These are phyloP conservation scores for Didymellaceae sp. DNA, from an alignment of 2,329 filamentous ascomycete species.

Conservation along the genomic window DNA sequence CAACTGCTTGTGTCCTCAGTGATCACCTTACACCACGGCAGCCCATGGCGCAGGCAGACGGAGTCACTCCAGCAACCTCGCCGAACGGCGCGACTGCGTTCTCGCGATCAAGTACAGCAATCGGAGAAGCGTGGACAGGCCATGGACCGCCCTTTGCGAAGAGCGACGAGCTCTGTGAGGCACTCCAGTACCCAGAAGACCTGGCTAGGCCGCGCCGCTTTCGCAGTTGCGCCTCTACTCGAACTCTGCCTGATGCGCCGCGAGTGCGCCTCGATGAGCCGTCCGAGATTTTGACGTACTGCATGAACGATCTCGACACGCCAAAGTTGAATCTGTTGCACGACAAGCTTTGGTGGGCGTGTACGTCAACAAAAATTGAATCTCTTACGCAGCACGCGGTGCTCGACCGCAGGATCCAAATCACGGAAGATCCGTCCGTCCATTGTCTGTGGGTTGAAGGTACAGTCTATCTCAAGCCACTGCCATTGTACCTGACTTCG, in stretches of 20 bases:
- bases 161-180: conserved; percentile 20
- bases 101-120: conserved; percentile 16
- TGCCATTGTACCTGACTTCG: conserved; percentile 16
- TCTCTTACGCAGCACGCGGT: conserved; percentile 25
- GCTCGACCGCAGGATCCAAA: conserved; percentile 21
- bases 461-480: neutral
- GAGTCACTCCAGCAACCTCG: conserved; percentile 17
- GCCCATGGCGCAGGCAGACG: conserved; percentile 16
- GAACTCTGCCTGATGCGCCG: neutral
- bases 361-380: conserved; percentile 2
- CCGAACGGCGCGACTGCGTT: conserved; percentile 15
- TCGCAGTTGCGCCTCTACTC: conserved; percentile 1
- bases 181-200: conserved; percentile 16
- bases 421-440: conserved; percentile 28
- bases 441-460: conserved; percentile 27
- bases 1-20: conserved; percentile 13
- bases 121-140: conserved; percentile 1
- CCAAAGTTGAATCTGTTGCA: neutral
- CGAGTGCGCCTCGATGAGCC: neutral
- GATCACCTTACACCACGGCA: conserved; percentile 6
- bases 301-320: neutral
- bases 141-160: conserved; percentile 17
- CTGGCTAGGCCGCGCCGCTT: conserved; percentile 18
- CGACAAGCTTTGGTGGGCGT: conserved; percentile 3
- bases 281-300: neutral